Evolutionary conservation across 371 early-diverging fungal species (phyloP), one percentile per base, ranked within the genome.

Genomic region (Phascolomyces articulosus): DNA sequence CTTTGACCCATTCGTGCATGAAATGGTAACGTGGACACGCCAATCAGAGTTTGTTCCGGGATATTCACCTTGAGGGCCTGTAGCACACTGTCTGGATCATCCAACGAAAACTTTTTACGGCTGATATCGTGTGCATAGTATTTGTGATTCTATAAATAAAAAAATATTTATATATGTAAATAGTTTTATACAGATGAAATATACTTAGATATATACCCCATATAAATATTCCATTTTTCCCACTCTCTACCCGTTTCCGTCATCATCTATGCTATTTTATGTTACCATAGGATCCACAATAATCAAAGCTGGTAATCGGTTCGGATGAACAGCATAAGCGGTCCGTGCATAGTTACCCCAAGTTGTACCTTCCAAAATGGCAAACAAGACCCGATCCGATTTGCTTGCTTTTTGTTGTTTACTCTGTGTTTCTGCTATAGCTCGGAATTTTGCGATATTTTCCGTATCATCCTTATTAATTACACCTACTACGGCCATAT

Each of bases 401-500:
- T 53, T 40, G 15, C 61, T 54, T 38, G 58, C 56, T 29, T 58
- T 62, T 23, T 66, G 64, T 24, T 62, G 59, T 26, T 60, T 66
- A 23, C 21, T 40, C 26, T 61, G 24, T 29, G 29, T 51, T 40
- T 53, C 61, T 4, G 59, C 66, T 16, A 65, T 41, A 8, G 60
- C 44, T 47, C 66, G 66, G 29, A 80, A 75, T n/a, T 71, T 68
- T n/a, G 48, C 40, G 20, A 63, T 40, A 27, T 48, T 61, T 0
- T n/a, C 24, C 0, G 29, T 24, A 26, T 75, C 76, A n/a, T 69
- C 58, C 15, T 62, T 29, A 34, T 65, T 59, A 20, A 72, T 59
- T 0, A 80, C 55, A 31, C 67, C 68, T 6, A 83, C 40, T 0
- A 79, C 74, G 9, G 78, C 74, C 27, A 70, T 57, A 15, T 55